Evolutionary conservation across 2,329 filamentous ascomycete genomes (phyloP).

Genomic region (Keithomyces neogunnii): DNA sequence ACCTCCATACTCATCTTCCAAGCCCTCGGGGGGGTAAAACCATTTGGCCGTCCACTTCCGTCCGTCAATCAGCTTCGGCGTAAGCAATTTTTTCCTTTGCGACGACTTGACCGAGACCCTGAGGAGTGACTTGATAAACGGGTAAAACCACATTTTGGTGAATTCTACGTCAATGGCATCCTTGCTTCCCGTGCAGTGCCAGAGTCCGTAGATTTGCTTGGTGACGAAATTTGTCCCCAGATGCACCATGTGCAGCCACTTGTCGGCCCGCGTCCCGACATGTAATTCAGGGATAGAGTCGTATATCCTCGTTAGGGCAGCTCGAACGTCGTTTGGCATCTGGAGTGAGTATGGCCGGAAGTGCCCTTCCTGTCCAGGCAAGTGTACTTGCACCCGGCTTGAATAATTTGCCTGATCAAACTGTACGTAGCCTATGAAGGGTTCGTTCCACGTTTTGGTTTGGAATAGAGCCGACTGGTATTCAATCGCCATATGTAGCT

Average conservation of each 20-base stretch:
- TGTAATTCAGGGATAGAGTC: constrained; percentile 19
- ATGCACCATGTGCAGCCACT: constrained; percentile 22
- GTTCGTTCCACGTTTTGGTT: constrained; percentile 26
- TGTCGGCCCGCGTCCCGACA: constrained; percentile 15
- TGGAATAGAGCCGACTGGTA: constrained; percentile 33
- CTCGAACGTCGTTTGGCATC: constrained; percentile 23
- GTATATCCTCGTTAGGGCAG: constrained; percentile 21
- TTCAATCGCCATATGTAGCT: constrained; percentile 30
- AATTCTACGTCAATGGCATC: constrained; percentile 22
- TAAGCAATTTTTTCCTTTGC: constrained; percentile 14
- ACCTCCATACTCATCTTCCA: constrained; percentile 14
- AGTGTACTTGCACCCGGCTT: constrained; percentile 14
- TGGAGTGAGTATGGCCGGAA: constrained; percentile 22
- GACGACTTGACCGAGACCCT: constrained; percentile 18
- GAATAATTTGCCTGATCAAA: constrained; percentile 20
- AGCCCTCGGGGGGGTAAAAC: constrained; percentile 7
- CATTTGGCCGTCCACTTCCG: constrained; percentile 19
- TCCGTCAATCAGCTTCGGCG: constrained; percentile 20
- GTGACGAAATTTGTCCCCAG: constrained; percentile 30
- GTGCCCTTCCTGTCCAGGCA: constrained; percentile 14
- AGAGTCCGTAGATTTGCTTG: constrained; percentile 25
- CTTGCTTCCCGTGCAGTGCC: constrained; percentile 32
- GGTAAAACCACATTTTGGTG: constrained; percentile 29
- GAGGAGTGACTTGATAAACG: constrained; percentile 22
- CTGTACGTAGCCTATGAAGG: constrained; percentile 23